A percentile compares a stretch with the other conserved stretches of the same genome.
These are phyloP conservation scores for Phytophthora boehmeriae DNA, from an alignment of 352 stramenopile genomes.

Conservation along the genomic window DNA sequence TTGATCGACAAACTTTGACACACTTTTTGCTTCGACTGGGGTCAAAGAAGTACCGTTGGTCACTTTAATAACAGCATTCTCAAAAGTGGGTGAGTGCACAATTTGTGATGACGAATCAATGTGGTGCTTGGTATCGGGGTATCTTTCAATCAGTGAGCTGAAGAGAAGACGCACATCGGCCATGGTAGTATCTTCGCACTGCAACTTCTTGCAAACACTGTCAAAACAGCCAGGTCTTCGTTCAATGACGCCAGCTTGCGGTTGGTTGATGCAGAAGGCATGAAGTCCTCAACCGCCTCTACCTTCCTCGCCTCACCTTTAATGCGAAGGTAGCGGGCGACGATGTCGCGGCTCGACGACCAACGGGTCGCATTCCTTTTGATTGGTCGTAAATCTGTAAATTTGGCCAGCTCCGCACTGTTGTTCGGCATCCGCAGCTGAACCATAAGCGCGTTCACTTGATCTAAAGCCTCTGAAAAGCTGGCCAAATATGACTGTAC, in stretches of 20 bases:
- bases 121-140: background rate
- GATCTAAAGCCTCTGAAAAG: constrained; percentile 8
- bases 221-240: constrained; percentile 23
- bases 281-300: constrained; percentile 23
- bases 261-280: constrained; percentile 16
- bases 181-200: constrained; percentile 7
- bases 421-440: constrained; percentile 23
- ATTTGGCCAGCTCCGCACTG: constrained; percentile 17
- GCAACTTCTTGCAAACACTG: constrained; percentile 11
- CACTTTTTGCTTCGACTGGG: background rate
- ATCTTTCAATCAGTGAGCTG: constrained; percentile 6
- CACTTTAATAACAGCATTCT: background rate
- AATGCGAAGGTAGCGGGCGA: constrained; percentile 27
- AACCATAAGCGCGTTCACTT: constrained; percentile 29
- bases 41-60: background rate
- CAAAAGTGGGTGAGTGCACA: too few species aligned
- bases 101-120: background rate
- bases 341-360: constrained; percentile 24
- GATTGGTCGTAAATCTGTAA: constrained; percentile 8
- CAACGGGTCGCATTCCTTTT: constrained; percentile 28
- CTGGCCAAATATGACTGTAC: constrained; percentile 12
- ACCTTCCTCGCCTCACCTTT: constrained; percentile 14
- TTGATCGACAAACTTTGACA: background rate
- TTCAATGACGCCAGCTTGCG: constrained; percentile 9
- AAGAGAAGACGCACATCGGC: constrained; percentile 19